Evolutionary conservation across 1,139 yeast species (phyloP), one percentile per base, ranked within the genome.

Genomic region (Arxiozyma heterogenica): DNA sequence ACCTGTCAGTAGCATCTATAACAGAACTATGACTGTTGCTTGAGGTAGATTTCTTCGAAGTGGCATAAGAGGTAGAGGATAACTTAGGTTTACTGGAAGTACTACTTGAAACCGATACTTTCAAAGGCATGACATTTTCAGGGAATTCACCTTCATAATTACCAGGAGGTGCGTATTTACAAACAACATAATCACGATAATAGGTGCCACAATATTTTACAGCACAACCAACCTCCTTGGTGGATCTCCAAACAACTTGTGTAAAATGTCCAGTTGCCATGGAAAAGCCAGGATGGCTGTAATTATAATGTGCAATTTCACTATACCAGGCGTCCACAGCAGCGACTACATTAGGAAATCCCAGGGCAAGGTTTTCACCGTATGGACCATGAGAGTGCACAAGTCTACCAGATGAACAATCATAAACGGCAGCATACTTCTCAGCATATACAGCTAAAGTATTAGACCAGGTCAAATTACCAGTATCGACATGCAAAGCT

Each of bases 121-220:
- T 49, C 54, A 64, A 57, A 43, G 63, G 61, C 45, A 74, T 61
- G 49, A 84, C 90, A 60, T 84, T 82, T 27, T 69, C 71, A 45
- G 67, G 75, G 66, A 83, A 83, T 47, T 55, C 55, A 39, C 62
- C 64, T 23, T 54, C 56, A 48, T 79, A 65, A 64, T 84, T 84
- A 66, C 93, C 91, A 59, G 81, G 76, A 22, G 78, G 73, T 44
- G 73, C 65, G 70, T 85, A 85, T 64, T 83, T 86, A 74, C 93
- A 85, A 55, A 84, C 78, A 54, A 86, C 75, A 71, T 84, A 84
- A 59, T 78, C 80, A 55, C 76, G 73, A 53, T 62, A 58, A n/a
- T 58, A 55, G 21, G 69, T 61, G 76, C 54, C 67, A 72, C 87
- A 83, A 52, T 67, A 66, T 46, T 80, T 77, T 59, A 71, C 72